Evolutionary conservation across 1,284 basidiomycete genomes (phyloP), one percentile per base, ranked within the genome.

Genomic region (Trichosporon sp.): DNA sequence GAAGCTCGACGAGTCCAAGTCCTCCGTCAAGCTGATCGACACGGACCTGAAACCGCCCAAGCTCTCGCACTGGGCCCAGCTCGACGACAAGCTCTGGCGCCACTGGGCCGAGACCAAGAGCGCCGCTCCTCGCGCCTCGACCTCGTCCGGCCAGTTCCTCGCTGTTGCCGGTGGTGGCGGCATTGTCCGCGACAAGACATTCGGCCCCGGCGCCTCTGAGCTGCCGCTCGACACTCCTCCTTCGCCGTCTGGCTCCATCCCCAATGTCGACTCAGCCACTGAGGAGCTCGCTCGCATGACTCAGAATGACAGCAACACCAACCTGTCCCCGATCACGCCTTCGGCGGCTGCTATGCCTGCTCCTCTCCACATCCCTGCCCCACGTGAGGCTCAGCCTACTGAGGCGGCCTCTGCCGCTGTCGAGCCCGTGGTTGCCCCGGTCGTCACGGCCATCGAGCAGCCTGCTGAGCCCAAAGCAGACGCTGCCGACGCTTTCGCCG

Each of bases 41-140:
- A 86, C 96, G 63, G 96, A 96, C 83, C 86, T 90, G 67, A 98
- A 98, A 83, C 87, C 88, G 61, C 85, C 92, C 77, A 88, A 90
- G 78, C 79, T 98, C 66, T 80, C 78, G 59, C 88, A 88, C 75
- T 98, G 94, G 92, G 87, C 87, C 72, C 84, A 88, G 74, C 84
- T 94, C 71, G 95, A 98, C 83, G 81, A 84, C 71, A 86, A 88
- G 75, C 91, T 96, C 76, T 83, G 82, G 83, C 76, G 74, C 59
- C 63, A 80, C 70, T 81, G 90, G 90, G 16, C 68, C 2, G 70
- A 74, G 14, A 78, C 76, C 2, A 78, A 77, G 48, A 90, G 91
- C 81, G 98, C 96, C n/a, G 7, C 90, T 88, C 26, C 93, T 89
- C 0, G 94, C 93, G 10, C 43, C 43, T 46, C 43, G 43, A 46